Evolutionary conservation across 225 moss, liverwort and hornwort genomes (phyloP).

Genomic region (Ulota crispa): DNA sequence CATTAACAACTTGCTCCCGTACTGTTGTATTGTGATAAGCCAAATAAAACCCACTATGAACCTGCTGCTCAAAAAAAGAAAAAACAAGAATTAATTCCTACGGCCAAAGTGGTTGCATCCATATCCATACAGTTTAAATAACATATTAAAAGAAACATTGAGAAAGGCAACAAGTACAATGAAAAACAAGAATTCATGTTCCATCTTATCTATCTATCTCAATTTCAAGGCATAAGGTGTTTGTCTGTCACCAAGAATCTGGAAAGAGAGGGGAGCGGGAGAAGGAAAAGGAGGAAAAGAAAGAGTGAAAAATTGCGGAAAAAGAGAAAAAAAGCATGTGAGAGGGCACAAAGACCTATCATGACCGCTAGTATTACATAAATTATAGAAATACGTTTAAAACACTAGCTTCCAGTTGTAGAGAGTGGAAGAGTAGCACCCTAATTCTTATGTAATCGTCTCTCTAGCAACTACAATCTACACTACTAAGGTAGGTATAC

Average conservation of each 20-base stretch:
- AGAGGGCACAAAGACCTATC: no score
- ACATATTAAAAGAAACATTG: neutral
- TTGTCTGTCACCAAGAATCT: no score
- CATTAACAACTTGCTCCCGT: conserved; percentile 52
- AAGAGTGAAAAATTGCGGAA: no score
- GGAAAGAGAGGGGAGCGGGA: no score
- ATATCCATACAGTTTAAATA: neutral
- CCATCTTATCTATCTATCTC: neutral
- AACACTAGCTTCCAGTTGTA: neutral
- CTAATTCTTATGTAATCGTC: neutral
- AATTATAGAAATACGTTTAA: neutral
- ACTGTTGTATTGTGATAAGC: conserved; percentile 92
- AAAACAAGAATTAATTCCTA: neutral
- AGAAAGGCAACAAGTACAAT: neutral
- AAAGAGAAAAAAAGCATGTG: no score
- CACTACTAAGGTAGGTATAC: neutral
- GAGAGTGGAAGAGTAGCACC: neutral
- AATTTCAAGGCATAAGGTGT: no score
- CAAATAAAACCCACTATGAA: conserved; percentile 85
- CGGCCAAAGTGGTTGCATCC: neutral
- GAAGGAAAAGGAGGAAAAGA: no score
- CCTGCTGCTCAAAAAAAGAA: conserved; percentile 35
- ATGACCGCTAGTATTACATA: no score
- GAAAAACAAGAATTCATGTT: neutral
- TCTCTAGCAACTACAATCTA: neutral